A percentile compares a stretch with the other conserved stretches of the same genome.
phyloP scores from a whole-genome alignment of 164 flowering plant species.

The Nymphaea thermarum region DNA sequence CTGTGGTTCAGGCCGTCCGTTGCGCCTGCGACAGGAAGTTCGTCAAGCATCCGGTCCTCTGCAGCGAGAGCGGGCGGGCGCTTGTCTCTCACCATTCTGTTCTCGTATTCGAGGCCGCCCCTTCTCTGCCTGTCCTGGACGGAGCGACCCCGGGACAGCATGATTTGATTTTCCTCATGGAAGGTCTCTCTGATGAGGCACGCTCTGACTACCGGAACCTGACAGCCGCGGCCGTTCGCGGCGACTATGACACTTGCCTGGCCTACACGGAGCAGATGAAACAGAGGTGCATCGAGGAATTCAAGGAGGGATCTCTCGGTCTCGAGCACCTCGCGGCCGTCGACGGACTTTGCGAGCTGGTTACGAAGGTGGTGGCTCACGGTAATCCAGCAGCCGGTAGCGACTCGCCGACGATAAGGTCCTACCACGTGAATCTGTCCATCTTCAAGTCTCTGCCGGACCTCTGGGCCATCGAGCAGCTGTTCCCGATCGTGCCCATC shows the following conservation, averaged over 20 bases:
- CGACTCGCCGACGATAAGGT: slow-evolving; percentile 35
- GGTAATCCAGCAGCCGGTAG: slow-evolving; percentile 9
- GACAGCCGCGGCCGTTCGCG: slow-evolving; percentile 33
- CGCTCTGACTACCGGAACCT: slow-evolving; percentile 44
- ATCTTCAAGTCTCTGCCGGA: slow-evolving; percentile 92
- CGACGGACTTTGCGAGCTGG: slow-evolving; percentile 64
- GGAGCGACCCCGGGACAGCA: slow-evolving; percentile 11
- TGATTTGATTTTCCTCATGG: slow-evolving; percentile 24
- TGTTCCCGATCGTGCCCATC: slow-evolving; percentile 87
- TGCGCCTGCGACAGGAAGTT: slow-evolving; percentile 58
- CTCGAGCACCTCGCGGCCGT: slow-evolving; percentile 82
- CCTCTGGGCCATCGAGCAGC: slow-evolving; percentile 90
- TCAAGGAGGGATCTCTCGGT: slow-evolving; percentile 69
- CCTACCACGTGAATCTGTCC: slow-evolving; percentile 84
- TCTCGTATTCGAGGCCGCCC: slow-evolving; percentile 75
- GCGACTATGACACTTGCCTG: slow-evolving; percentile 54
- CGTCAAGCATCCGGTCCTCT: slow-evolving; percentile 72
- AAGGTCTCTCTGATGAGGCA: slow-evolving; percentile 50
- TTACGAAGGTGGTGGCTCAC: slow-evolving; percentile 30
- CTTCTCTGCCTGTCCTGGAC: slow-evolving; percentile 20
- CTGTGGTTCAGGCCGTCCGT: slow-evolving; percentile 61
- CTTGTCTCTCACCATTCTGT: slow-evolving; percentile 94
- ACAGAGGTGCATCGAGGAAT: slow-evolving; percentile 70
- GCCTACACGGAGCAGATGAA: slow-evolving; percentile 64
- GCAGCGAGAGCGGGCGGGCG: slow-evolving; percentile 96